Base-by-base conservation (phyloP, 129 eudicot species). In the Artemisia tridentata region DNA sequence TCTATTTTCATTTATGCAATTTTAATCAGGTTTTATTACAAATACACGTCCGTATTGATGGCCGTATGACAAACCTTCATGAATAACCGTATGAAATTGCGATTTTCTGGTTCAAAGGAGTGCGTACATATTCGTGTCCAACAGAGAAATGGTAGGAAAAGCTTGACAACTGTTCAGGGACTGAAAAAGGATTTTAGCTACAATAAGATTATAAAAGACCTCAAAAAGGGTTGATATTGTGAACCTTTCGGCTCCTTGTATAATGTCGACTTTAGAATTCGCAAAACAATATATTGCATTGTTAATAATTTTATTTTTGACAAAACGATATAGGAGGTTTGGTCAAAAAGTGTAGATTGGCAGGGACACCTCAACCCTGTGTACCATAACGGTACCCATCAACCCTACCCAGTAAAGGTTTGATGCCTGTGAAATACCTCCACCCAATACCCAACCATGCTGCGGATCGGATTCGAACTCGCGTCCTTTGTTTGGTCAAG, bases 101-200 rank as follows among this genome's bases (percentile, higher is more conserved):
- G 34, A 29, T 29, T 29, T 4, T 29, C 92, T 72, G 96, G 88
- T 75, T 48, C 92, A 75, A 86, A 89, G 57, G 96, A 89, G 19
- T 89, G 84, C 74, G 84, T 89, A 21, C 96, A 89, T 68, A 84
- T 89, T 57, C 86, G 96, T 29, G 64, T 84, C 16, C 96, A 89
- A 59, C 96, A 89, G 66, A 77, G 92, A 7, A 89, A 89, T 82
- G 88, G 92, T 63, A 70, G 96, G 72, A 89, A 89, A 71, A 89
- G 92, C 84, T 79, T 89, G 86, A 86, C 96, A 31, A 89, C 92
- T 65, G 96, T 86, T 59, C 96, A 89, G 63, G 96, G 96, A 3
- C 70, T 86, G 67, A 86, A 89, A 84, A 89, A 86, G 73, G 92
- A 89, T 29, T 89, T 84, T 80, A 89, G 90, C 79, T 89, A 89